Base-by-base conservation (phyloP, 352 stramenopile species). In the Globisporangium okanoganense region DNA sequence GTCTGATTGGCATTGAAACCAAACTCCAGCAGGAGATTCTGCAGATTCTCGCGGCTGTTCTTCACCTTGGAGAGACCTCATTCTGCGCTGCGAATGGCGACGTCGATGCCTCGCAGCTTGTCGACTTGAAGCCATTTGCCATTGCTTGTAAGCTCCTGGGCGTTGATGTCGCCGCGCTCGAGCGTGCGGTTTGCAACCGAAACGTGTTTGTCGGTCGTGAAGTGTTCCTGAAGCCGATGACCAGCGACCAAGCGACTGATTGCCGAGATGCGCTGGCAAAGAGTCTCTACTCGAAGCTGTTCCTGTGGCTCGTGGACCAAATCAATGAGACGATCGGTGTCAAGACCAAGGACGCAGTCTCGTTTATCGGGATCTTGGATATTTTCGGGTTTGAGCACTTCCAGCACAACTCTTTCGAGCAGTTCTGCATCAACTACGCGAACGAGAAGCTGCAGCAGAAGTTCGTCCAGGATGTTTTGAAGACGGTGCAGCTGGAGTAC, bases 341-440 rank as follows among this genome's bases (percentile, higher is more conserved):
- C 7, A 72, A 79, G 33, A 77, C 65, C 7, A 75, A 68, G 22
- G 66, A 75, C 8, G 67, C 65, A 5, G 64, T 69, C 7, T 78
- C 87, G 24, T 95, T 96, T 53, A 98, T 98, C 56, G 91, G 93
- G 8, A 95, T 98, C 64, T 66, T 97, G 89, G 97, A 99, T 90
- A 99, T 99, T 66, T 99, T 99, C 67, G 97, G 97, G 44, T 99
- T 99, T 69, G 97, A 99, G 77, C 97, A 97, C 67, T 99, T 99
- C 77, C 95, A 97, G 62, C 85, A 94, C 73, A 97, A 97, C 75
- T 96, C 88, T 43, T 98, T 98, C 67, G 92, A 98, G 67, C 95
- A 99, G 72, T 95, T 98, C 50, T 98, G 92, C 62, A 98, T 98
- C 84, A 98, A 98, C 71, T 98, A 95, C 48, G 90, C 92, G 51